Evolutionary conservation across 1,284 basidiomycete genomes (phyloP).

Genomic region (Psilocybe mexicana): DNA sequence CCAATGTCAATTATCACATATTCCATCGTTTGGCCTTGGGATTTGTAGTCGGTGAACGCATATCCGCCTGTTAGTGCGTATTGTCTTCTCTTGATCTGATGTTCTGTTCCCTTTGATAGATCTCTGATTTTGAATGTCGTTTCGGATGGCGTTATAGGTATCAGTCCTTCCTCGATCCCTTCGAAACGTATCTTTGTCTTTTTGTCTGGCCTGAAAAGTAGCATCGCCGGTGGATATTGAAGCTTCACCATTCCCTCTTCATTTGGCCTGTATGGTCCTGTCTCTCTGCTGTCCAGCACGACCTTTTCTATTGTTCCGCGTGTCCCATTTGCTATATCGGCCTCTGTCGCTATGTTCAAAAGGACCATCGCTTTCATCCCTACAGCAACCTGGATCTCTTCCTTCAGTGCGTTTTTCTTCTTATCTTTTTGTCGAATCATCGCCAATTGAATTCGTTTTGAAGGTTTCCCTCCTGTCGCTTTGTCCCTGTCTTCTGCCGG

Average conservation of each 20-base stretch:
- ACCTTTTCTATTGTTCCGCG: conserved; percentile 36
- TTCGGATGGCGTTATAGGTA: conserved; percentile 28
- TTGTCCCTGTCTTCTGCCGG: conserved; percentile 26
- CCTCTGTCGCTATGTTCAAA: conserved; percentile 39
- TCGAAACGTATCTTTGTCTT: conserved; percentile 23
- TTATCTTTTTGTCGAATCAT: neutral
- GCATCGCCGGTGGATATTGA: conserved; percentile 33
- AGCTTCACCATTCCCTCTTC: conserved; percentile 18
- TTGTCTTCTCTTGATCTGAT: conserved; percentile 18
- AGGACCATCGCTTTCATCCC: conserved; percentile 48
- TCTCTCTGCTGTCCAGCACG: conserved; percentile 28
- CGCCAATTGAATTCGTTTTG: neutral
- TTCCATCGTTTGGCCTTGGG: no score
- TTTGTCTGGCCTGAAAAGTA: conserved; percentile 30
- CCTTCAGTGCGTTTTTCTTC: conserved; percentile 14
- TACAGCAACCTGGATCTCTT: conserved; percentile 25
- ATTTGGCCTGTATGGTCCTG: neutral
- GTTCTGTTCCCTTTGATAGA: neutral
- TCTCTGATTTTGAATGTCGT: conserved; percentile 11
- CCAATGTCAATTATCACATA: no score
- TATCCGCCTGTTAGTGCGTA: conserved; percentile 29
- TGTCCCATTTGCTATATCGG: conserved; percentile 42
- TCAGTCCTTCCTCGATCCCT: conserved; percentile 18
- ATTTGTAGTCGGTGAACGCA: conserved; percentile 20
- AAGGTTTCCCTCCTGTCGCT: neutral